Percentiles rank a stretch among this genome's conserved stretches.
Conservation (phyloP, 2,329 filamentous ascomycete genomes). For the Trichoderma brevicompactum region DNA sequence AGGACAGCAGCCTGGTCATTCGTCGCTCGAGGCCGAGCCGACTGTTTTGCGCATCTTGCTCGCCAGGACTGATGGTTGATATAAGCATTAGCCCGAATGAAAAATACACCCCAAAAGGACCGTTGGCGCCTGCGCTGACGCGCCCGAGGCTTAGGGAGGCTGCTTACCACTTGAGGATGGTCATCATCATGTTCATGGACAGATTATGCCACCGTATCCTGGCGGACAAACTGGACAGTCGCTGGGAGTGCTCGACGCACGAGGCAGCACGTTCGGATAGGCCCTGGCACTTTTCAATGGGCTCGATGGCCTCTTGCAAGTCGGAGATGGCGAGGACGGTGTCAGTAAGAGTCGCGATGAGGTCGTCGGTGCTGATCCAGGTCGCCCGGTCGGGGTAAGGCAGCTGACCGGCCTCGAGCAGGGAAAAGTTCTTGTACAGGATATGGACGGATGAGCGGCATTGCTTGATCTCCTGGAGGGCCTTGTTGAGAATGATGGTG, state of each 20-base stretch:
- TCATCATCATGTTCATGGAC: slow-evolving; percentile 48
- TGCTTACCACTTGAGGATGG: slow-evolving; percentile 46
- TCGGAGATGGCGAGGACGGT: slow-evolving; percentile 44
- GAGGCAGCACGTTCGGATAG: slow-evolving; percentile 25
- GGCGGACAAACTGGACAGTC: slow-evolving; percentile 36
- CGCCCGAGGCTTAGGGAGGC: background rate
- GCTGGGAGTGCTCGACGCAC: slow-evolving; percentile 12
- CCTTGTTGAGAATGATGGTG: slow-evolving; percentile 39
- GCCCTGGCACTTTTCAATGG: slow-evolving; percentile 26
- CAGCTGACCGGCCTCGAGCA: slow-evolving; percentile 41
- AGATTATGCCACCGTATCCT: slow-evolving; percentile 46
- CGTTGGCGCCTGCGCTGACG: background rate
- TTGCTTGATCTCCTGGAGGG: slow-evolving; percentile 45
- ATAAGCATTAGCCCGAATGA: slow-evolving; percentile 5
- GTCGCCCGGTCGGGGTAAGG: slow-evolving; percentile 43
- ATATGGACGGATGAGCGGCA: slow-evolving; percentile 45
- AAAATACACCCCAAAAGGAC: no score
- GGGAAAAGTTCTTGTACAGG: slow-evolving; percentile 43
- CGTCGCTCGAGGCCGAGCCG: slow-evolving; percentile 42
- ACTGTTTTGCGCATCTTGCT: slow-evolving; percentile 44
- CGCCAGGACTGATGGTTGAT: slow-evolving; percentile 38
- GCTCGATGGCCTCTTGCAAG: slow-evolving; percentile 39
- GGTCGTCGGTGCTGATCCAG: slow-evolving; percentile 44
- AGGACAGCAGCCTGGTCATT: slow-evolving; percentile 42
- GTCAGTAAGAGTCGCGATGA: slow-evolving; percentile 45